Evolutionary conservation across 108 stramenopile species (phyloP).

Genomic region (Craspedostauros australis): DNA sequence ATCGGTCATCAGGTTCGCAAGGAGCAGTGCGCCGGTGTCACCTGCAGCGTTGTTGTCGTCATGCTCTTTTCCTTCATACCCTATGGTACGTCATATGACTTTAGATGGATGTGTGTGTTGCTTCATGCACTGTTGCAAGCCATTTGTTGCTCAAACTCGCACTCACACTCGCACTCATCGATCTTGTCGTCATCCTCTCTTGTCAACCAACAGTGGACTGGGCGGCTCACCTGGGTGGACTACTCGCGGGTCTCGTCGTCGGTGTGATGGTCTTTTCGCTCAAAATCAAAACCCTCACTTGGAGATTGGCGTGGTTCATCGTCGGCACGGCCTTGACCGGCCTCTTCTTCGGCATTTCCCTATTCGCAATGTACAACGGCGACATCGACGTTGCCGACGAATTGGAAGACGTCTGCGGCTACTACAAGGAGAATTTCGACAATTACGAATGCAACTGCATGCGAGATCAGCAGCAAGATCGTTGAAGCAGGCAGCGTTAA

Average conservation of each 20-base stretch:
- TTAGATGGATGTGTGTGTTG: slow-evolving; percentile 1
- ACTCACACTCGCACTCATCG: no score
- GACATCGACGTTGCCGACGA: slow-evolving; percentile 53
- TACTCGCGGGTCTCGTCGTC: slow-evolving; percentile 58
- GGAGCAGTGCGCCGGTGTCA: slow-evolving; percentile 58
- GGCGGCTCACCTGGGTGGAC: slow-evolving; percentile 77
- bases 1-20: slow-evolving; percentile 57
- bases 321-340: slow-evolving; percentile 43
- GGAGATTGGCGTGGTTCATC: slow-evolving; percentile 52
- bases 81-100: slow-evolving; percentile 19
- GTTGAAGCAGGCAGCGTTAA: no score
- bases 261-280: slow-evolving; percentile 60
- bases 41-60: slow-evolving; percentile 60
- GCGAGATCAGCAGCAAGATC: slow-evolving; percentile 9
- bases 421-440: slow-evolving; percentile 69
- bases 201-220: slow-evolving; percentile 59
- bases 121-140: no score
- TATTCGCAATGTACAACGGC: slow-evolving; percentile 62
- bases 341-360: slow-evolving; percentile 28
- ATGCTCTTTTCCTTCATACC: slow-evolving; percentile 50
- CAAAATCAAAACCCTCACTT: slow-evolving; percentile 32
- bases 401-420: slow-evolving; percentile 74
- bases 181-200: neutral
- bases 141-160: no score
- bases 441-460: slow-evolving; percentile 78